phyloP scores from a whole-genome alignment of 805 yeast species.

The Pichia sporocuriosa region DNA sequence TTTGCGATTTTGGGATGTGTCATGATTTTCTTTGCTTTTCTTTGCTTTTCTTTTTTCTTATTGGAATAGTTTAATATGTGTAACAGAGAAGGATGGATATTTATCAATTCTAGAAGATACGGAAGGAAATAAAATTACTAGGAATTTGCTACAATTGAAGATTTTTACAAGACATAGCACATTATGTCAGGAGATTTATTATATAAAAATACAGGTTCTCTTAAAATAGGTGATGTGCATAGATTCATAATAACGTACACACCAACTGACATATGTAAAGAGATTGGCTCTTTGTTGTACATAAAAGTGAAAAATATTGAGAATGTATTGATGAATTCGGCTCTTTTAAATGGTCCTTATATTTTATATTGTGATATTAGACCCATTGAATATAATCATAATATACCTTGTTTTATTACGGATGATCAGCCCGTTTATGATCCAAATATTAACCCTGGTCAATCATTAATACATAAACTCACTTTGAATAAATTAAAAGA shows the following conservation, averaged over 20 bases:
- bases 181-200: conserved; percentile 9
- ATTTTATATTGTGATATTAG: conserved; percentile 76
- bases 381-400: conserved; percentile 55
- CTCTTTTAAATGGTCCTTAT: conserved; percentile 86
- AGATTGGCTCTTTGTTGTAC: conserved; percentile 31
- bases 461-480: conserved; percentile 50
- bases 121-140: too few species aligned
- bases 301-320: conserved; percentile 66
- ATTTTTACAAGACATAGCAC: background rate
- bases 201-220: conserved; percentile 27
- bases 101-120: too few species aligned
- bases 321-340: conserved; percentile 66
- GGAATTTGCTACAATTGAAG: too few species aligned
- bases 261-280: conserved; percentile 4
- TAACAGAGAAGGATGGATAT: too few species aligned
- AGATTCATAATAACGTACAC: conserved; percentile 47
- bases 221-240: conserved; percentile 55
- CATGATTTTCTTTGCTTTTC: too few species aligned
- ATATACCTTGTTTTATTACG: conserved; percentile 49
- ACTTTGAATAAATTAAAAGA: conserved; percentile 57
- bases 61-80: too few species aligned
- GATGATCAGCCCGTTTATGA: conserved; percentile 75
- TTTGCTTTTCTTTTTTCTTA: too few species aligned
- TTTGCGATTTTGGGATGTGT: too few species aligned
- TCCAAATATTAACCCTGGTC: conserved; percentile 66